Base-by-base conservation (phyloP, 2,329 filamentous ascomycete species). In the Dactylellina parvicollis region DNA sequence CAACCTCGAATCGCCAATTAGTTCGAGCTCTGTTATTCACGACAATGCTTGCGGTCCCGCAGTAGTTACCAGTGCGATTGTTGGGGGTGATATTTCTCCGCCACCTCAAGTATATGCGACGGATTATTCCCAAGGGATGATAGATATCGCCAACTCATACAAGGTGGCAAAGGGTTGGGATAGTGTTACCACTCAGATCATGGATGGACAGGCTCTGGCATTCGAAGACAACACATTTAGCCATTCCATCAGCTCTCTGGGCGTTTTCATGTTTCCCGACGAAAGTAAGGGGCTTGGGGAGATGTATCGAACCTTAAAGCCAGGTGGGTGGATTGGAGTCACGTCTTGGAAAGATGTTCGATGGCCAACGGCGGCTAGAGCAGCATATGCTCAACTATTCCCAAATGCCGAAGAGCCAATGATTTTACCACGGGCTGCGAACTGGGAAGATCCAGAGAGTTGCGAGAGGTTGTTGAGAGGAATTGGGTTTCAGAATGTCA, bases 231-330 rank as follows among this genome's bases (percentile, higher is more conserved):
- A 42, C n/a, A 66, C 36, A 40, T 73, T 73, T 18, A 73, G 60
- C 0, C 69, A 67, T n/a, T 60, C 61, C 2, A 36, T 73, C 5
- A 67, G 69, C 36, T 55, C 60, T 34, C 49, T 66, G 1, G 61
- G 69, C 4, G 47, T 66, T 4, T 67, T 73, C 18, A 49, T 73
- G 69, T 73, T 73, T 24, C 61, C 69, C 14, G 69, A 73, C 9
- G 54, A 55, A 2, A 49, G 49, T 14, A 73, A 67, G 18, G 66
- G 66, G 2, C 30, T 64, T 4, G 24, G 30, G 16, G 66, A 70
- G 28, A 59, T 64, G 42, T 50, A 55, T n/a, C 36, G 66, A 36
- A 64, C 59, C 1, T 18, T 71, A 8, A 50, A 71, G 24, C 40
- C 56, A 4, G 66, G 66, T 20, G 66, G 57, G 12, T 71, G 57